These are phyloP conservation scores for Pseudogymnoascus sp. DNA, from an alignment of 2,329 filamentous ascomycete genomes.

Conservation along the genomic window DNA sequence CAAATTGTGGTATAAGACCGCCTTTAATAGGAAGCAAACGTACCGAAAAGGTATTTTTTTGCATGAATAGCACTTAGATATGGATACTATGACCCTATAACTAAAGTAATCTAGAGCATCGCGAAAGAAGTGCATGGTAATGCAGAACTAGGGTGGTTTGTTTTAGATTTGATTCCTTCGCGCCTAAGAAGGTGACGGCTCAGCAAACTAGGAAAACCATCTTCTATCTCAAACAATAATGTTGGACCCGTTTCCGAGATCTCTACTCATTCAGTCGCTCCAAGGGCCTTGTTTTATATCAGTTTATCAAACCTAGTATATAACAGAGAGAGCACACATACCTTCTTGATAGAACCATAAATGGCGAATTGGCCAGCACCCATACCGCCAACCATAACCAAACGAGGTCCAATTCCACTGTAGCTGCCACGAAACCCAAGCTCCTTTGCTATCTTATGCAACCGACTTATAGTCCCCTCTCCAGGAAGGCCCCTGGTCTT, in stretches of 20 bases:
- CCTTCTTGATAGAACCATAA: constrained; percentile 51
- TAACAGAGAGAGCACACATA: not conserved
- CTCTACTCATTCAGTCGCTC: constrained; percentile 63
- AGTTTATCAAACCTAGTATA: constrained; percentile 16
- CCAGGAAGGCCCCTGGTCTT: constrained; percentile 82
- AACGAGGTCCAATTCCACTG: constrained; percentile 71
- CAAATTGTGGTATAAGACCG: too few relatives aligned
- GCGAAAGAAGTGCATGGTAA: too few relatives aligned
- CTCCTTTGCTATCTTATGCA: constrained; percentile 83
- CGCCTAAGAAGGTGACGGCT: too few relatives aligned
- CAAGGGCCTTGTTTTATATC: constrained; percentile 55
- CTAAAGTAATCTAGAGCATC: too few relatives aligned
- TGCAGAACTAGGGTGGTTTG: too few relatives aligned
- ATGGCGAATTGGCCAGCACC: constrained; percentile 82
- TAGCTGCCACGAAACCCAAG: constrained; percentile 72
- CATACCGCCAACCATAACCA: constrained; percentile 58
- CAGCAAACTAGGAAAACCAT: not conserved
- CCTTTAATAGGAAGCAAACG: too few relatives aligned
- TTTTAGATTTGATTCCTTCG: too few relatives aligned
- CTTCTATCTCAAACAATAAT: not conserved
- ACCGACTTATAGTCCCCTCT: constrained; percentile 70
- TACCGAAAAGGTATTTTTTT: too few relatives aligned
- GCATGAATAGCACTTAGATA: too few relatives aligned
- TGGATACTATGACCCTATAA: too few relatives aligned
- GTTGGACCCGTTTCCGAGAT: constrained; percentile 31